Percentiles rank a stretch among this genome's conserved stretches.
Evolutionary conservation across 768 basidiomycete genomes (phyloP).

Genomic region (Mycena pura): DNA sequence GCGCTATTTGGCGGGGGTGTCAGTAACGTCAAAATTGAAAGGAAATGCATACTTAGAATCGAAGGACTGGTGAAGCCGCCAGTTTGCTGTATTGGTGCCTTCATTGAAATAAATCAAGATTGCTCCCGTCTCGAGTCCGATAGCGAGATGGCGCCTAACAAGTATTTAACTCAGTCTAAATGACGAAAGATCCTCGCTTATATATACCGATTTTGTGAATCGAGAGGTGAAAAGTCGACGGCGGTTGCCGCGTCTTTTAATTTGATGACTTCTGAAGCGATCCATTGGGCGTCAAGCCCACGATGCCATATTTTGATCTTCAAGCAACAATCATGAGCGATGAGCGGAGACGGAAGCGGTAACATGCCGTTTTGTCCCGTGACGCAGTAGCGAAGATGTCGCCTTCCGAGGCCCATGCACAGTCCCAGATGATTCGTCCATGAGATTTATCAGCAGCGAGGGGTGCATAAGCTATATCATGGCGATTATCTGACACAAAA

Average conservation of each 20-base stretch:
- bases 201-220: conserved; percentile 49
- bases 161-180: conserved; percentile 5
- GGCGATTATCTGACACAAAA: not conserved
- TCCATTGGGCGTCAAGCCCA: conserved; percentile 57
- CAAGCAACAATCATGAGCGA: not conserved
- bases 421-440: conserved; percentile 95
- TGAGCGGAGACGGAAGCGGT: not conserved
- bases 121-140: conserved; percentile 86
- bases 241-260: conserved; percentile 83
- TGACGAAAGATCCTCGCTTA: not conserved
- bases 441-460: conserved; percentile 83
- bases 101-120: conserved; percentile 66
- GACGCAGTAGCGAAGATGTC: conserved; percentile 91
- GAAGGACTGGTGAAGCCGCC: conserved; percentile 55
- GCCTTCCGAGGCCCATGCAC: conserved; percentile 81
- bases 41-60: conserved; percentile 54
- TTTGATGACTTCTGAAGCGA: conserved; percentile 64
- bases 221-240: conserved; percentile 63
- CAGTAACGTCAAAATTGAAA: not conserved
- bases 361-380: conserved; percentile 89
- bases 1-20: conserved; percentile 47
- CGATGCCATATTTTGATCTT: conserved; percentile 88
- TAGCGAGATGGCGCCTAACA: conserved; percentile 64
- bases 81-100: conserved; percentile 41
- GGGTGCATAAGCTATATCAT: conserved; percentile 61